These are phyloP conservation scores for Dothistroma septosporum DNA, from an alignment of 2,329 filamentous ascomycete genomes.

Conservation along the genomic window DNA sequence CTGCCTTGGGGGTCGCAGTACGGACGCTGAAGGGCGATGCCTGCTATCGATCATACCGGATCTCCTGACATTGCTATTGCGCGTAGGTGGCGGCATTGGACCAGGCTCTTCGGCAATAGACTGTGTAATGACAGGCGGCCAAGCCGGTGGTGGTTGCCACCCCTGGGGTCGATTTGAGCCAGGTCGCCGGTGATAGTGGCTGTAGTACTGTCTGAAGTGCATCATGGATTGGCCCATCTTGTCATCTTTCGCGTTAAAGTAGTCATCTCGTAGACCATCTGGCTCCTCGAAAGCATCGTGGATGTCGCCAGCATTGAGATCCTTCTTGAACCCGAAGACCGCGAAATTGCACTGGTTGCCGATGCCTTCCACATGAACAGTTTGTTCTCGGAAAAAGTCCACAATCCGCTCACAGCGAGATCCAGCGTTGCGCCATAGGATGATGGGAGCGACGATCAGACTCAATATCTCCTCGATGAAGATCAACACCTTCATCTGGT, in stretches of 20 bases:
- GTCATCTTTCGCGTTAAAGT: slow-evolving; percentile 90
- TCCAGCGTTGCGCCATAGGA: slow-evolving; percentile 81
- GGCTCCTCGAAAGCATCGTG: slow-evolving; percentile 35
- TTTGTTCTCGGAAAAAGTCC: slow-evolving; percentile 98
- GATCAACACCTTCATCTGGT: slow-evolving; percentile 87
- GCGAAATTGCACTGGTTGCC: slow-evolving; percentile 97
- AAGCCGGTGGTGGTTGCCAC: slow-evolving; percentile 32
- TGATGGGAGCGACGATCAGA: slow-evolving; percentile 85
- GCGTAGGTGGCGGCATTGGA: neutral
- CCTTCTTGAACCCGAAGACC: slow-evolving; percentile 93
- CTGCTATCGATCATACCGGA: too few species aligned
- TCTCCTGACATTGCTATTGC: neutral
- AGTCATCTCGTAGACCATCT: slow-evolving; percentile 71
- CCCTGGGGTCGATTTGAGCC: slow-evolving; percentile 25
- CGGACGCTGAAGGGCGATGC: slow-evolving; percentile 15
- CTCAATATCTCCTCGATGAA: slow-evolving; percentile 90
- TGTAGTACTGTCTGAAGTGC: slow-evolving; percentile 89
- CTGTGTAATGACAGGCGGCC: slow-evolving; percentile 29
- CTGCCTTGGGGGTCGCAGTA: slow-evolving; percentile 17
- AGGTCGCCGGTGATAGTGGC: slow-evolving; percentile 29
- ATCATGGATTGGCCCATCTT: slow-evolving; percentile 99
- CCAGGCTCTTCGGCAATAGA: slow-evolving; percentile 24
- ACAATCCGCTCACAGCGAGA: slow-evolving; percentile 88
- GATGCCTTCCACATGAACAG: slow-evolving; percentile 90
- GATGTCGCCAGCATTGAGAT: slow-evolving; percentile 49